Conservation (phyloP, 2,329 filamentous ascomycete species). For the Microcyclosporella mali region DNA sequence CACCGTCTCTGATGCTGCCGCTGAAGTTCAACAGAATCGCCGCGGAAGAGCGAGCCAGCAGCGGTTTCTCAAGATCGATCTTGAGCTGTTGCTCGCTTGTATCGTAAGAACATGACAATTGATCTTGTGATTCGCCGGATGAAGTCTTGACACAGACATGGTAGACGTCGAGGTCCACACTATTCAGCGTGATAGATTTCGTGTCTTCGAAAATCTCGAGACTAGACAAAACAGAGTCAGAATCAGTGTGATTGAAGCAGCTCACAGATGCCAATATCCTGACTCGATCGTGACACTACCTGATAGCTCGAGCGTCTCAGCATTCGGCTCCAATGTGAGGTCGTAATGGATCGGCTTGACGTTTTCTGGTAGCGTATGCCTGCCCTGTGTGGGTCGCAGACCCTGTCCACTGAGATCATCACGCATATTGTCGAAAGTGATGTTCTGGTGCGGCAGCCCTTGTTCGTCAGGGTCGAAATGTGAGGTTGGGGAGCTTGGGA, state of each 20-base stretch:
- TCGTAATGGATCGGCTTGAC: conserved; percentile 91
- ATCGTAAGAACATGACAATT: conserved; percentile 65
- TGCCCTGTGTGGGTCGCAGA: conserved; percentile 56
- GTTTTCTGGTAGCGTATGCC: conserved; percentile 84
- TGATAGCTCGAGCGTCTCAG: conserved; percentile 79
- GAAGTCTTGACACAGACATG: conserved; percentile 56
- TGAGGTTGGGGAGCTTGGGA: not conserved
- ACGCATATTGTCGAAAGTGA: conserved; percentile 74
- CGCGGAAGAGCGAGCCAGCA: conserved; percentile 70
- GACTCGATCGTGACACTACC: conserved; percentile 73
- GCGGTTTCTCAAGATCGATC: conserved; percentile 66
- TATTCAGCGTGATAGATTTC: conserved; percentile 79
- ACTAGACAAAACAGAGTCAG: conserved; percentile 16
- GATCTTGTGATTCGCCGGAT: conserved; percentile 52
- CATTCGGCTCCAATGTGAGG: conserved; percentile 83
- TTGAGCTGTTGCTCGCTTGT: conserved; percentile 74
- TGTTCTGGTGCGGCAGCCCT: conserved; percentile 38
- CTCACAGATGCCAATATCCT: too few relatives aligned
- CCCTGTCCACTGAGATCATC: conserved; percentile 52
- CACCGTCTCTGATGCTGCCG: conserved; percentile 70
- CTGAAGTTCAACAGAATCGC: conserved; percentile 72
- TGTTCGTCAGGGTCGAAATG: not conserved
- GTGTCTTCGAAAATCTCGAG: conserved; percentile 81
- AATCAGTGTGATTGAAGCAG: too few relatives aligned
- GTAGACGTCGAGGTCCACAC: conserved; percentile 77